phyloP scores from a whole-genome alignment of 768 basidiomycete species.

The Podaxis sp. region DNA sequence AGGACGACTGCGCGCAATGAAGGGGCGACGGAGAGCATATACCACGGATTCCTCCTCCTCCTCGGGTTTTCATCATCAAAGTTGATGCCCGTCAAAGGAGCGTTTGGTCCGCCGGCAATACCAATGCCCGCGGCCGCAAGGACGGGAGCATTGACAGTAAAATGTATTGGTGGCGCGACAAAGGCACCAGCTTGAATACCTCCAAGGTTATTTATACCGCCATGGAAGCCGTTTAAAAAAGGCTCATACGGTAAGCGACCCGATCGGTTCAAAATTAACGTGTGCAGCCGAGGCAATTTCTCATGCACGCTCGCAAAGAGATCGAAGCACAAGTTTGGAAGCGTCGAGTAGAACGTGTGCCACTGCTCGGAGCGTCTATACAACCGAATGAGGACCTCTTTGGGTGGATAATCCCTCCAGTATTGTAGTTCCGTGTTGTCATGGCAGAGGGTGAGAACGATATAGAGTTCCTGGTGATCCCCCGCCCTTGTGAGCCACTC shows the following conservation, averaged over 20 bases:
- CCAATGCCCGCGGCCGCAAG: not conserved
- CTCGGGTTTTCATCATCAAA: not conserved
- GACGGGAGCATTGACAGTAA: not conserved
- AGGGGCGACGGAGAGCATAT: slow-evolving; percentile 13
- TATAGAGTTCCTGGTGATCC: slow-evolving; percentile 4
- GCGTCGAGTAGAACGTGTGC: slow-evolving; percentile 14
- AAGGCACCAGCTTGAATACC: not conserved
- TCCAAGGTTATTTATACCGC: slow-evolving; percentile 2
- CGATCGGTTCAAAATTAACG: slow-evolving; percentile 8
- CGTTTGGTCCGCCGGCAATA: not conserved
- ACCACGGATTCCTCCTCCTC: slow-evolving; percentile 3
- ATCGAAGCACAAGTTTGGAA: slow-evolving; percentile 14
- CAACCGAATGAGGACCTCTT: slow-evolving; percentile 2
- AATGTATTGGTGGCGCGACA: not conserved
- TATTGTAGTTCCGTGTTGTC: slow-evolving; percentile 9
- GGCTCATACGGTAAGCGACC: slow-evolving; percentile 5
- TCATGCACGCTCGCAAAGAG: slow-evolving; percentile 9
- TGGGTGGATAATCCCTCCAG: slow-evolving; percentile 11
- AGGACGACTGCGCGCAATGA: slow-evolving; percentile 8
- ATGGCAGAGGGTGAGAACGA: slow-evolving; percentile 6
- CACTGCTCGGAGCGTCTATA: slow-evolving; percentile 10
- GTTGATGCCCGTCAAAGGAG: not conserved
- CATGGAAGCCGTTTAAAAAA: not conserved
- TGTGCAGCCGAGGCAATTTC: slow-evolving; percentile 4
- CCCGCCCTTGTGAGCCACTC: slow-evolving; percentile 10